These are phyloP conservation scores for Smittium mucronatum DNA, from an alignment of 371 early-diverging fungal genomes.

Conservation along the genomic window DNA sequence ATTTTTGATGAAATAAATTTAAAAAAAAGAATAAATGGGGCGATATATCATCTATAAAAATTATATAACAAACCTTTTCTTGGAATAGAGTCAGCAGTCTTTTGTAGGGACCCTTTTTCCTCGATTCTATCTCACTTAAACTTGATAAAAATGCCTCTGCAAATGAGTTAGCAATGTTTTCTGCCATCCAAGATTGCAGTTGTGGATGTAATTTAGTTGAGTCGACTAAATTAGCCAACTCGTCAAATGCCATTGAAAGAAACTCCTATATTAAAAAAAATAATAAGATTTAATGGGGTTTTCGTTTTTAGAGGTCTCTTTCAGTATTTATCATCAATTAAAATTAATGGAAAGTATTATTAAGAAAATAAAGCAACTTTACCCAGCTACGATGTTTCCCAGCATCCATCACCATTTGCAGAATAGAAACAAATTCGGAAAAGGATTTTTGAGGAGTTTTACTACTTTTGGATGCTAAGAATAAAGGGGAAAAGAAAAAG, in stretches of 20 bases:
- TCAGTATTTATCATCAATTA: too few species aligned
- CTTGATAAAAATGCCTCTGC: slow-evolving; percentile 45
- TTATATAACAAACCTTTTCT: neutral
- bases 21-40: too few species aligned
- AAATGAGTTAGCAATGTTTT: slow-evolving; percentile 49
- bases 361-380: neutral
- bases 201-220: slow-evolving; percentile 35
- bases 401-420: slow-evolving; percentile 30
- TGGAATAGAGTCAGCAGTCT: neutral
- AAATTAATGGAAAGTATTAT: neutral
- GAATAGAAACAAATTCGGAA: slow-evolving; percentile 25
- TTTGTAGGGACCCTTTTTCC: too few species aligned
- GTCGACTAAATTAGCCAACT: slow-evolving; percentile 47
- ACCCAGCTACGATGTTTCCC: slow-evolving; percentile 33
- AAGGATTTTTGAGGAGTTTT: slow-evolving; percentile 12
- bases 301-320: too few species aligned
- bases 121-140: slow-evolving; percentile 27
- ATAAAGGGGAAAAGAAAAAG: neutral
- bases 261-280: slow-evolving; percentile 23
- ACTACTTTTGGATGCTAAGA: neutral
- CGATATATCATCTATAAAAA: too few species aligned
- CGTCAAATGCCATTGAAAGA: slow-evolving; percentile 55
- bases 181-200: slow-evolving; percentile 53
- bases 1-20: too few species aligned
- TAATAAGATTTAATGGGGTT: neutral